Percentiles rank a stretch among this genome's conserved stretches.
These are phyloP conservation scores for Pseudogymnoascus sp. DNA, from an alignment of 2,329 filamentous ascomycete species.

Conservation along the genomic window DNA sequence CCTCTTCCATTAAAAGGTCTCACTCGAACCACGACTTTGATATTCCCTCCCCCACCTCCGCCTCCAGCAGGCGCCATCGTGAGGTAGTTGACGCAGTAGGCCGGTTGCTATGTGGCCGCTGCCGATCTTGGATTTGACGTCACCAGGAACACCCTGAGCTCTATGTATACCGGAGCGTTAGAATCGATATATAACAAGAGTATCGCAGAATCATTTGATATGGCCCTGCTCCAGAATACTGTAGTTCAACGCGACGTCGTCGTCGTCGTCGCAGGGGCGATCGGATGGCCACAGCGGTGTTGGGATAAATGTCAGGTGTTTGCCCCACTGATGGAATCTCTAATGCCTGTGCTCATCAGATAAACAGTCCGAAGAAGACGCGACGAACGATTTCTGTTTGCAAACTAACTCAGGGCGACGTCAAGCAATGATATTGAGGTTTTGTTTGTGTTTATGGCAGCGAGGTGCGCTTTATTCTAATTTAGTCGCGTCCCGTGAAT, in stretches of 20 bases:
- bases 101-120: slow-evolving; percentile 2
- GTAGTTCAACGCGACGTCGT: background rate
- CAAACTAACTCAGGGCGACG: background rate
- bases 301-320: slow-evolving; percentile 5
- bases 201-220: slow-evolving; percentile 5
- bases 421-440: too few species aligned
- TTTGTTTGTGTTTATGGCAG: background rate
- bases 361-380: background rate
- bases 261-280: background rate
- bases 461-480: background rate
- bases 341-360: slow-evolving; percentile 5
- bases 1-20: slow-evolving; percentile 95
- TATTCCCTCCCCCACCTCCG: slow-evolving; percentile 74
- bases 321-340: slow-evolving; percentile 7
- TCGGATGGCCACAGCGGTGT: background rate
- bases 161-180: background rate
- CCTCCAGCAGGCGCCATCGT: slow-evolving; percentile 48
- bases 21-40: slow-evolving; percentile 97
- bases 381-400: background rate
- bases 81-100: background rate
- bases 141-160: slow-evolving; percentile 1
- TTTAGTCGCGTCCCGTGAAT: background rate
- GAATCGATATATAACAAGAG: background rate
- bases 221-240: background rate
- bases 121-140: background rate